Evolutionary conservation across 805 yeast genomes (phyloP), one percentile per base, ranked within the genome.

Genomic region (Candida nitratophila): DNA sequence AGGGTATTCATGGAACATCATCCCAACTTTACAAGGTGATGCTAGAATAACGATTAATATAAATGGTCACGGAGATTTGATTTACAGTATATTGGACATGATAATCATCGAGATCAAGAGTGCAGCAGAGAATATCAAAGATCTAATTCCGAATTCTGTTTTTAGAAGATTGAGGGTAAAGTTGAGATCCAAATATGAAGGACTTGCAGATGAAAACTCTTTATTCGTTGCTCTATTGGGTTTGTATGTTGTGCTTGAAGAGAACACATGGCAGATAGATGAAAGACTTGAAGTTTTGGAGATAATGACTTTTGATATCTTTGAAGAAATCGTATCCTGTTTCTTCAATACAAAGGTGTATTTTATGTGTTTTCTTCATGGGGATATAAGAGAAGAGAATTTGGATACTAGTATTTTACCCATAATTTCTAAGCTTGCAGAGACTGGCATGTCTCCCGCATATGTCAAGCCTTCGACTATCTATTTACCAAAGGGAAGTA

Each of bases 201-300:
- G 61, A 3, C 60, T 81, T 8, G 54, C 60, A 1, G 60, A 66
- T 6, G 64, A 69, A 2, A 69, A 69, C 38, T 74, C 86, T 1
- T 60, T 77, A 3, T 63, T 68, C 15, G 56, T 75, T 39, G 76
- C 79, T 0, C 61, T 76, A 3, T 61, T 78, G 11, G 82, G 81
- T 0, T 54, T 77, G 0, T 55, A 74, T 37, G 69, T 76, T 16
- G 63, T 75, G 0, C 50, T 83, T 31, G 95, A 85, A 48, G 76
- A 76, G 46, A 62, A 71, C 39, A 65, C 76, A 27, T 78, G 81
- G 77, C 54, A 71, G 1, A 48, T 81, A 2, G 76, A 79, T 22
- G 77, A 76, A 29, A 64, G 88, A 50, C 50, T 76, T 15, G 77
- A 74, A n/a, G 74, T 76, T 0, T 53, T 83, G 31, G 84, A 82